Evolutionary conservation across 352 stramenopile genomes (phyloP), one percentile per base, ranked within the genome.

Genomic region (Pythium graminicola): DNA sequence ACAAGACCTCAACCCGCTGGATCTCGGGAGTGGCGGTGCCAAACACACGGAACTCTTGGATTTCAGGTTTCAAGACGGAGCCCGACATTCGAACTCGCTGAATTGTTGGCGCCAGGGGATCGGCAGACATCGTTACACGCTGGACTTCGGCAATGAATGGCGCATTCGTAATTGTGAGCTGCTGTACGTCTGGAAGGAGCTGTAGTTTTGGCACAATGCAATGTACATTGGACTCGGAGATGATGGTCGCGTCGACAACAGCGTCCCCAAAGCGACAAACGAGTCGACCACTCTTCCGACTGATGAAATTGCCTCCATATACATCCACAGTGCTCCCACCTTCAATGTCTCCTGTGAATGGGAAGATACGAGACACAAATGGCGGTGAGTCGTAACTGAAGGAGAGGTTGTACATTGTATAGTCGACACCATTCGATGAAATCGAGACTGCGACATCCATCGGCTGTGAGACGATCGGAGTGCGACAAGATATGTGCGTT

Each of bases 201-300:
- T 72, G 65, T 22, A 95, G 66, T 19, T 65, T 65, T 16, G 89
- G 87, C 4, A 73, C 73, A 1, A 58, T 32, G 54, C 92, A 97
- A 11, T 64, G 65, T 11, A 89, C 72, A 28, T 81, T 72, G 6
- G 62, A 67, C 2, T 65, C 17, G 0, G 88, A 93, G 4, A 95
- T 27, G 48, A 87, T 79, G 0, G 47, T 68, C 16, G 80, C 85
- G 63, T 81, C 54, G 0, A 92, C 81, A 9, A 85, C 62, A 6
- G 69, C 65, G 10, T 95, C 76, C 36, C 89, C 92, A 71, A 98
- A 98, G 11, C 85, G 78, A 64, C 92, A 98, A 3, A 65, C 27
- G 8, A 95, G 45, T 4, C 71, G 51, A 16, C 78, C 51, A 16
- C 57, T 54, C 23, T 70, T 70, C 3, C 66, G 68, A 36, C 62